phyloP scores from a whole-genome alignment of 1,139 yeast genomes.

The Dujonia santamariae region DNA sequence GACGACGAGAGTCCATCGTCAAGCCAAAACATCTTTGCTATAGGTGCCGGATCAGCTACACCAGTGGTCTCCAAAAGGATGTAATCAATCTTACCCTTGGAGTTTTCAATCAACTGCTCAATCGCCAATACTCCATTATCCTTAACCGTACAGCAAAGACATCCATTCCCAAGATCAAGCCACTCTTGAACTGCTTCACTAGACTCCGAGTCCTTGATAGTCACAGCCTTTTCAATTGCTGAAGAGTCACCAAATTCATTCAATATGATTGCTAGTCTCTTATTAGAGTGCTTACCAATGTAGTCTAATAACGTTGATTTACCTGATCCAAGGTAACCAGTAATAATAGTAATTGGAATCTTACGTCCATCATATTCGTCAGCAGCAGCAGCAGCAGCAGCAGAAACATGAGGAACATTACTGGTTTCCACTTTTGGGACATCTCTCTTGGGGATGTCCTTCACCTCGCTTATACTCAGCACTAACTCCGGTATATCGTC shows the following conservation, averaged over 20 bases:
- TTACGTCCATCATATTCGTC: slow-evolving; percentile 20
- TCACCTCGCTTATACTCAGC: too few relatives aligned
- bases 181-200: slow-evolving; percentile 76
- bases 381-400: neutral
- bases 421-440: neutral
- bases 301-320: slow-evolving; percentile 80
- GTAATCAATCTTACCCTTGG: slow-evolving; percentile 77
- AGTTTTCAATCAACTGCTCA: slow-evolving; percentile 75
- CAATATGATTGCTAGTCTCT: slow-evolving; percentile 81
- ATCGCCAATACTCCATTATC: slow-evolving; percentile 94
- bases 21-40: slow-evolving; percentile 95
- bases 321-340: slow-evolving; percentile 95
- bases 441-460: slow-evolving; percentile 19
- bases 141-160: slow-evolving; percentile 93
- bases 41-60: slow-evolving; percentile 97
- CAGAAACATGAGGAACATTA: neutral
- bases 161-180: slow-evolving; percentile 95
- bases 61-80: slow-evolving; percentile 94
- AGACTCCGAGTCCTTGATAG: slow-evolving; percentile 60
- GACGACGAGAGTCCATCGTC: slow-evolving; percentile 84
- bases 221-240: slow-evolving; percentile 83
- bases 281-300: slow-evolving; percentile 66
- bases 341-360: slow-evolving; percentile 89
- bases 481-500: slow-evolving; percentile 50
- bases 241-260: slow-evolving; percentile 91